Evolutionary conservation across 495 filamentous ascomycete species (phyloP).

Genomic region (Darksidea phi): DNA sequence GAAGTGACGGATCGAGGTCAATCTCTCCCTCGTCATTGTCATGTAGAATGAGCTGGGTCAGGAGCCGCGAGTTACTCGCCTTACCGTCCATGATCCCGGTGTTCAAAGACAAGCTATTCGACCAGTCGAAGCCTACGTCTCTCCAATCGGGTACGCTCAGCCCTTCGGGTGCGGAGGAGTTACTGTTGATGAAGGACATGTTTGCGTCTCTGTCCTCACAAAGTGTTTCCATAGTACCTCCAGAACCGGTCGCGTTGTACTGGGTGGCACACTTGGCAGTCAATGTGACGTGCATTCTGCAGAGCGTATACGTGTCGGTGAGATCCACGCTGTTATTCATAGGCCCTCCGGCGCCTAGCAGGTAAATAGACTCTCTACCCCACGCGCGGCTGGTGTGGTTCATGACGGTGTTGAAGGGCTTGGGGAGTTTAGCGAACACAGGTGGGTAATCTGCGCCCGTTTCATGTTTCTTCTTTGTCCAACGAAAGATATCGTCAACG

Average conservation of each 20-base stretch:
- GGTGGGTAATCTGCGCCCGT: constrained; percentile 55
- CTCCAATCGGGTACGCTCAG: constrained; percentile 54
- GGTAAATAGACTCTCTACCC: constrained; percentile 56
- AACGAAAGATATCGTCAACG: constrained; percentile 69
- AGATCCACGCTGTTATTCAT: constrained; percentile 27
- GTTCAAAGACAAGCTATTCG: constrained; percentile 56
- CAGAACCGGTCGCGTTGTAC: constrained; percentile 58
- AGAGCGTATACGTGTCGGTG: constrained; percentile 57
- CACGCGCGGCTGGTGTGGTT: constrained; percentile 49
- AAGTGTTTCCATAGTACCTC: constrained; percentile 52
- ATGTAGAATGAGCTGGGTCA: constrained; percentile 54
- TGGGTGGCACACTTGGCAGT: constrained; percentile 61
- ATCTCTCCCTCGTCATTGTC: constrained; percentile 1
- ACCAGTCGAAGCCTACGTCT: constrained; percentile 59
- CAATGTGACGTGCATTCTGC: constrained; percentile 57
- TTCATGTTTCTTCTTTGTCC: constrained; percentile 44
- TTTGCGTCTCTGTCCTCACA: constrained; percentile 58
- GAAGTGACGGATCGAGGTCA: constrained; percentile 48
- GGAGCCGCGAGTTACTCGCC: constrained; percentile 61
- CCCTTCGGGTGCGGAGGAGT: constrained; percentile 42
- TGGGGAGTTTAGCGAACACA: constrained; percentile 62
- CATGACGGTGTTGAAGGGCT: constrained; percentile 62
- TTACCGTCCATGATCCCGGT: constrained; percentile 58
- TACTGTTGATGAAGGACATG: constrained; percentile 52
- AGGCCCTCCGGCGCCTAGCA: constrained; percentile 55